A percentile compares a stretch with the other conserved stretches of the same genome.
Evolutionary conservation across 805 yeast species (phyloP).

Genomic region (Pichia gijzeniarum): DNA sequence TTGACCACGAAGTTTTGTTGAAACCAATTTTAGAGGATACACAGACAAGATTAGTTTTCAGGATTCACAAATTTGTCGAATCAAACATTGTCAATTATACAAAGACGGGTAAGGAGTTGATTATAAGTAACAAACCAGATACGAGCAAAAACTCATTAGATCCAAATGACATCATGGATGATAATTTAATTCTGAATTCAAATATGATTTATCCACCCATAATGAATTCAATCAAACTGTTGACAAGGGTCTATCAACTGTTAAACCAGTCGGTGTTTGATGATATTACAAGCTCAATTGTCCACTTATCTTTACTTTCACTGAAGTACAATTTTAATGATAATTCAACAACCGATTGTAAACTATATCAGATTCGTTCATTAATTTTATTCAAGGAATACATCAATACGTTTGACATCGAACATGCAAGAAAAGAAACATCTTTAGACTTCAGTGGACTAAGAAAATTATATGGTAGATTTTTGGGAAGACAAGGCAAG

Average conservation of each 20-base stretch:
- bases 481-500: neutral
- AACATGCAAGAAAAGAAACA: constrained; percentile 62
- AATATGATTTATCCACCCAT: constrained; percentile 56
- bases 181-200: neutral
- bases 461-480: constrained; percentile 35
- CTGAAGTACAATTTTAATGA: constrained; percentile 46
- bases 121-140: constrained; percentile 41
- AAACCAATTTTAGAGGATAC: constrained; percentile 69
- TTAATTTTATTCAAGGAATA: constrained; percentile 64
- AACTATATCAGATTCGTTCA: constrained; percentile 65
- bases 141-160: neutral
- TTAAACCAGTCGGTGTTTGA: constrained; percentile 76
- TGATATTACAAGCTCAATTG: constrained; percentile 80
- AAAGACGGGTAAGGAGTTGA: constrained; percentile 64
- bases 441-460: constrained; percentile 79
- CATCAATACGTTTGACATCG: constrained; percentile 71
- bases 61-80: constrained; percentile 69
- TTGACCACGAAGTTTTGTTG: constrained; percentile 54
- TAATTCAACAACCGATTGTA: constrained; percentile 51
- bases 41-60: constrained; percentile 73
- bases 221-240: constrained; percentile 56
- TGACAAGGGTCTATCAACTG: constrained; percentile 74
- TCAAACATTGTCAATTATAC: constrained; percentile 58
- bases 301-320: constrained; percentile 68
- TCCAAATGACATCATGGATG: neutral